phyloP scores from a whole-genome alignment of 169 alveolate species.

The Plasmodium ovale region DNA sequence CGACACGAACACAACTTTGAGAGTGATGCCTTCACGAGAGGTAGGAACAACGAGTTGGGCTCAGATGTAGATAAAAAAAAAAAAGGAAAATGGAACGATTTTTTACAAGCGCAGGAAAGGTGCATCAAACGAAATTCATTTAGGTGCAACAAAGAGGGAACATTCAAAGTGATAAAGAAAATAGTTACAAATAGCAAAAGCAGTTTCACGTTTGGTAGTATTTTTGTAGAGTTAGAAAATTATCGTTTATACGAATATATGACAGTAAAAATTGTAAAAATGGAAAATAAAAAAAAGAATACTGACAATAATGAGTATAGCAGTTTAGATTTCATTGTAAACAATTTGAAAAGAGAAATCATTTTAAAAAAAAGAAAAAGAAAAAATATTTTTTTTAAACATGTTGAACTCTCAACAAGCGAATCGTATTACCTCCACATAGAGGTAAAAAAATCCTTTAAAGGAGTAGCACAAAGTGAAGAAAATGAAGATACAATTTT shows the following conservation, averaged over 20 bases:
- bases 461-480: neutral
- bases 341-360: constrained; percentile 2
- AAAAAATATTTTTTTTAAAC: constrained; percentile 44
- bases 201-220: constrained; percentile 30
- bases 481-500: neutral
- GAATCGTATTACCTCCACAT: constrained; percentile 22
- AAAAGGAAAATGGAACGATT: neutral
- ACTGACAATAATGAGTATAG: neutral
- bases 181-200: constrained; percentile 27
- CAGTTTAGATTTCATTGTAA: constrained; percentile 22
- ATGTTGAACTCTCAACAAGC: constrained; percentile 11
- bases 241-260: constrained; percentile 13
- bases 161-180: constrained; percentile 20
- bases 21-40: neutral
- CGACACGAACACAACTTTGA: neutral
- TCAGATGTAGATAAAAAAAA: neutral
- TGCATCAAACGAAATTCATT: too few relatives aligned
- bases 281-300: neutral
- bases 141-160: too few relatives aligned
- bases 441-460: constrained; percentile 2
- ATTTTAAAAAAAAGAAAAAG: constrained; percentile 34
- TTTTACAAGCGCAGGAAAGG: too few relatives aligned
- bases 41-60: neutral
- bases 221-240: constrained; percentile 52
- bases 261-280: constrained; percentile 37